A percentile compares a stretch with the other conserved stretches of the same genome.
Evolutionary conservation across 2,329 filamentous ascomycete species (phyloP).

Genomic region (Colletotrichum sansevieriae): DNA sequence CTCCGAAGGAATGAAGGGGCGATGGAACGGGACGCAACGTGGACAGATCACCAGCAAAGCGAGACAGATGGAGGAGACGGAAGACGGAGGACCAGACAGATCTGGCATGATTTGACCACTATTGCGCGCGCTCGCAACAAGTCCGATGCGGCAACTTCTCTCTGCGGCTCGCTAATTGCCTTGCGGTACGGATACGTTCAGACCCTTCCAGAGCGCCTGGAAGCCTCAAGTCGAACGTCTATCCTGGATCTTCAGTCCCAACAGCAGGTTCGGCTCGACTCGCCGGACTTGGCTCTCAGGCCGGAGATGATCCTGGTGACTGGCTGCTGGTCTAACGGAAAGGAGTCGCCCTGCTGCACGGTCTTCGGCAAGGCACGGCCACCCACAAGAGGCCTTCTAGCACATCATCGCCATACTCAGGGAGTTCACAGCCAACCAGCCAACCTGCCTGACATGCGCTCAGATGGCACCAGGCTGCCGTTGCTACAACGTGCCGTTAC

Average conservation of each 20-base stretch:
- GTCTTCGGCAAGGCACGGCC: conserved; percentile 29
- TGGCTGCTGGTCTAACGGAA: conserved; percentile 24
- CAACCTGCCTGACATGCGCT: not conserved
- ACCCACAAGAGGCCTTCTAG: conserved; percentile 1
- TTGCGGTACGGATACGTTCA: not conserved
- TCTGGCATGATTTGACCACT: conserved; percentile 34
- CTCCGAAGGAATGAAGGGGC: conserved; percentile 13
- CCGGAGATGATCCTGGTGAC: not conserved
- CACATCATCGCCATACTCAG: conserved; percentile 21
- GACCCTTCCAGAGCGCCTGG: conserved; percentile 24
- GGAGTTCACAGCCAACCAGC: conserved; percentile 1
- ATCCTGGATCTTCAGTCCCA: not conserved
- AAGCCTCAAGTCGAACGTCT: not conserved
- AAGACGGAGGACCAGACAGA: conserved; percentile 28
- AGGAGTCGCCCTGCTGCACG: conserved; percentile 23
- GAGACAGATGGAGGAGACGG: conserved; percentile 18
- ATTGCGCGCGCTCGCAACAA: conserved; percentile 11
- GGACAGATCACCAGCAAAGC: conserved; percentile 16
- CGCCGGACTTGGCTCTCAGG: not conserved
- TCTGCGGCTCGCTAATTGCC: not conserved
- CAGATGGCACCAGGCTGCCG: not conserved
- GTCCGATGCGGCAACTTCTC: not conserved
- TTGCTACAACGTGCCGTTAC: conserved; percentile 6
- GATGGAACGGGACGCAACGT: conserved; percentile 1
- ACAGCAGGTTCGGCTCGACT: conserved; percentile 11